Conservation (phyloP, 2,329 filamentous ascomycete species). For the Salinomyces thailandicus region DNA sequence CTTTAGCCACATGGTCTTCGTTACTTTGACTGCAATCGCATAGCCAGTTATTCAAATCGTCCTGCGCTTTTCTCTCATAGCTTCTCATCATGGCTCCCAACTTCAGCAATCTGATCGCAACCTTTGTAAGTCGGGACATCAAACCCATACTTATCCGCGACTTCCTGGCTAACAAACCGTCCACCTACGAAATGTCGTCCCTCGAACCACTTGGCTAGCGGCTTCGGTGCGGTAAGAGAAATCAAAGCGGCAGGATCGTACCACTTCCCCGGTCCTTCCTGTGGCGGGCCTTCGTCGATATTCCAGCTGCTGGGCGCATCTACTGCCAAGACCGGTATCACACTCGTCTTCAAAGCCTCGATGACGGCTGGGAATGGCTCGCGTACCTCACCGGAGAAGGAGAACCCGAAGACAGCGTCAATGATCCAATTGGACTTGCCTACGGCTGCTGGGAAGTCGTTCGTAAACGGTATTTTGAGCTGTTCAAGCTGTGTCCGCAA, state of each 20-base stretch:
- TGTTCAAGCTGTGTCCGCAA: constrained; percentile 76
- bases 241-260: constrained; percentile 76
- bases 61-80: constrained; percentile 37
- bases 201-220: constrained; percentile 69
- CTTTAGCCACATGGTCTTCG: no score
- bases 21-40: no score
- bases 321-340: constrained; percentile 71
- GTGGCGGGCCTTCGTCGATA: constrained; percentile 75
- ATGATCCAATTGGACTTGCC: constrained; percentile 66
- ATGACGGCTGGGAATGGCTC: constrained; percentile 84
- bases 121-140: constrained; percentile 76
- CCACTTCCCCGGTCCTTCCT: constrained; percentile 61
- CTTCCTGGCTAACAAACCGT: constrained; percentile 66
- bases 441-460: constrained; percentile 63
- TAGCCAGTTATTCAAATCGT: no score
- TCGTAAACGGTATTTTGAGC: constrained; percentile 70
- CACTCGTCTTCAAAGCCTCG: constrained; percentile 59
- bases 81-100: constrained; percentile 40
- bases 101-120: constrained; percentile 79
- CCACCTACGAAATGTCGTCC: constrained; percentile 90
- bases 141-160: constrained; percentile 78
- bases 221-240: constrained; percentile 88
- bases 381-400: constrained; percentile 83
- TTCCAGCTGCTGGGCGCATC: constrained; percentile 94
- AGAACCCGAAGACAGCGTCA: constrained; percentile 93